Evolutionary conservation across 345 rosid genomes (phyloP).

Genomic region (Acer saccharum): DNA sequence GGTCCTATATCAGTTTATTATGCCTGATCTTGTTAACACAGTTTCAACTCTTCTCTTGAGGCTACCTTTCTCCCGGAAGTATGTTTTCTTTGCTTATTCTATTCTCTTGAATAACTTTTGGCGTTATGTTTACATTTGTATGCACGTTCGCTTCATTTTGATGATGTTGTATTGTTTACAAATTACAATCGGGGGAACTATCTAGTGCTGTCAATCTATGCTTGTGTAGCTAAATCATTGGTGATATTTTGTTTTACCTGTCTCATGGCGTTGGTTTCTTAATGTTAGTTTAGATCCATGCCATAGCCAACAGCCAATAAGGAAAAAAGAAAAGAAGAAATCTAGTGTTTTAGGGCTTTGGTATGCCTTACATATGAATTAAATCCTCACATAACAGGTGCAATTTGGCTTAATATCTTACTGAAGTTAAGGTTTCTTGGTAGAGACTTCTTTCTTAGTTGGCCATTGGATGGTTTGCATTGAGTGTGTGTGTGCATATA

Average conservation of each 20-base stretch:
- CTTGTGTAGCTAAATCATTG: not conserved
- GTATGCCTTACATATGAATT: not conserved
- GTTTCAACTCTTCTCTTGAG: constrained; percentile 76
- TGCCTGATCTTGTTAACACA: constrained; percentile 76
- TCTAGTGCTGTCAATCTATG: not conserved
- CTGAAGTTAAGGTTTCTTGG: not conserved
- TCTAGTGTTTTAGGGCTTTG: not conserved
- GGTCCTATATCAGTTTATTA: constrained; percentile 67
- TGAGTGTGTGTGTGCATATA: not conserved
- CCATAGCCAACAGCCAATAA: not conserved
- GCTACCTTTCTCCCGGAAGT: constrained; percentile 96
- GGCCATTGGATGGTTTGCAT: not conserved
- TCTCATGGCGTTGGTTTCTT: not conserved
- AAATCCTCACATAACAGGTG: not conserved
- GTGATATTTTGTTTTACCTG: not conserved
- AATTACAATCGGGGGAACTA: not conserved
- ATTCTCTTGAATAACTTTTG: constrained; percentile 7
- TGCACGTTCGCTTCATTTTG: not conserved
- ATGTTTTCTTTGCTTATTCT: constrained; percentile 16
- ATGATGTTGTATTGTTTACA: not conserved
- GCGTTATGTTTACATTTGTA: not conserved
- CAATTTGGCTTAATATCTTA: constrained; percentile 1
- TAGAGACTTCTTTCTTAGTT: not conserved
- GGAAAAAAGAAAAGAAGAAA: not conserved
- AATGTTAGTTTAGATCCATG: too few species aligned